Base-by-base conservation (phyloP, 768 basidiomycete genomes). In the Phaffia tasmanica region DNA sequence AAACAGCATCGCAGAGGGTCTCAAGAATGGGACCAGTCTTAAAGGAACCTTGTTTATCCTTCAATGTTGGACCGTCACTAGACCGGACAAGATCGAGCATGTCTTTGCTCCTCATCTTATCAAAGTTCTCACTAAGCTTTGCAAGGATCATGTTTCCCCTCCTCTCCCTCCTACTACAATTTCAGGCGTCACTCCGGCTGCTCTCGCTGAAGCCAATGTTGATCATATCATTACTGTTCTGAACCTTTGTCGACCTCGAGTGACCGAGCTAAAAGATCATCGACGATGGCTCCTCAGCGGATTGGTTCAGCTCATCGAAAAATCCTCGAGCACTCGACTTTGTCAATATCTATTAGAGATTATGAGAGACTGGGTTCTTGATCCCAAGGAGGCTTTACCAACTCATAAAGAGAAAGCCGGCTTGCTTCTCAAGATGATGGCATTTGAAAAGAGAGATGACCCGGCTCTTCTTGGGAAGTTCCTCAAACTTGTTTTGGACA, bases 371-470 rank as follows among this genome's bases (percentile, higher is more conserved):
- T 98, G 94, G 93, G 86, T 89, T n/a, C 79, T 94, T 71, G 83
- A 85, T 53, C 84, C 83, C 72, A 86, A 86, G 62, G 90, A 95
- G 65, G 57, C 71, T 7, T 88, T 87, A 74, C 93, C 93, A 8
- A 88, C 88, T 0, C 86, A 88, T 83, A 97, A 95, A 76, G 95
- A 99, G 78, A 98, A 97, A 76, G 86, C 93, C 2, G 86, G 81
- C 32, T 78, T 98, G 42, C 76, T 99, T 69, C 85, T 87, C 73
- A 89, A 88, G 74, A 93, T 99, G 91, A 81, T 83, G 7, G 79
- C 82, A 14, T 91, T 85, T 72, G 92, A 97, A 77, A 72, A 73
- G 57, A 63, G 57, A 25, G 67, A 69, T 32, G 67, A 69, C n/a
- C 71, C 79, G 3, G 68, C 58, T 3, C 80, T 98, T 3, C 89